Evolutionary conservation across 148 eudicot species (phyloP).

Genomic region (Fallopia convolvulus): DNA sequence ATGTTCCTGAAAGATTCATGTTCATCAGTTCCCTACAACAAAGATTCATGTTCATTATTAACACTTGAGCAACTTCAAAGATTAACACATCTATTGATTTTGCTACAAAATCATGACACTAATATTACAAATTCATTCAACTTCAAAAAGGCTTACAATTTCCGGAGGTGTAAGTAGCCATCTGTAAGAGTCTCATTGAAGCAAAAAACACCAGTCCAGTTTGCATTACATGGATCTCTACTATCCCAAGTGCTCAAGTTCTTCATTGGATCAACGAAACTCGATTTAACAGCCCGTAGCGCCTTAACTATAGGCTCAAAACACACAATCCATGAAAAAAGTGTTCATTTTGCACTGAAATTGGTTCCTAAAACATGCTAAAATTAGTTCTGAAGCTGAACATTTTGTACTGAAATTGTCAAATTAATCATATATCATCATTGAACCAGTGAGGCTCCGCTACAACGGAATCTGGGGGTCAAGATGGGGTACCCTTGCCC

Average conservation of each 20-base stretch:
- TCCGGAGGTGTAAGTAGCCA: slow-evolving; percentile 38
- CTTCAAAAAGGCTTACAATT: slow-evolving; percentile 25
- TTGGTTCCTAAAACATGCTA: too few species aligned
- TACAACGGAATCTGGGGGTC: too few species aligned
- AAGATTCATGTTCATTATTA: slow-evolving; percentile 40
- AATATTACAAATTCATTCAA: neutral
- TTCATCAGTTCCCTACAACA: slow-evolving; percentile 52
- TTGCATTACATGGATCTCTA: slow-evolving; percentile 38
- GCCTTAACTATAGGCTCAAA: slow-evolving; percentile 20
- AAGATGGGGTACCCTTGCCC: too few species aligned
- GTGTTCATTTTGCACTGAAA: too few species aligned
- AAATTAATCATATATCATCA: too few species aligned
- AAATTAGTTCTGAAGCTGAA: too few species aligned
- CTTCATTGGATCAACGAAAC: slow-evolving; percentile 30
- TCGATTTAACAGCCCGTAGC: slow-evolving; percentile 20
- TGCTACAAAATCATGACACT: neutral
- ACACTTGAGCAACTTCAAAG: neutral
- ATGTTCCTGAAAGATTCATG: slow-evolving; percentile 66
- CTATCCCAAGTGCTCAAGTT: slow-evolving; percentile 28
- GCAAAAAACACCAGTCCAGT: slow-evolving; percentile 52
- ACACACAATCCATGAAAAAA: neutral
- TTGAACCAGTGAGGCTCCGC: too few species aligned
- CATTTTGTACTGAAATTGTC: too few species aligned
- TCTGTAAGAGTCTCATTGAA: slow-evolving; percentile 18
- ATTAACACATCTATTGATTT: neutral